phyloP scores from a whole-genome alignment of 257 asterid species.

The Solanum sejunctum region DNA sequence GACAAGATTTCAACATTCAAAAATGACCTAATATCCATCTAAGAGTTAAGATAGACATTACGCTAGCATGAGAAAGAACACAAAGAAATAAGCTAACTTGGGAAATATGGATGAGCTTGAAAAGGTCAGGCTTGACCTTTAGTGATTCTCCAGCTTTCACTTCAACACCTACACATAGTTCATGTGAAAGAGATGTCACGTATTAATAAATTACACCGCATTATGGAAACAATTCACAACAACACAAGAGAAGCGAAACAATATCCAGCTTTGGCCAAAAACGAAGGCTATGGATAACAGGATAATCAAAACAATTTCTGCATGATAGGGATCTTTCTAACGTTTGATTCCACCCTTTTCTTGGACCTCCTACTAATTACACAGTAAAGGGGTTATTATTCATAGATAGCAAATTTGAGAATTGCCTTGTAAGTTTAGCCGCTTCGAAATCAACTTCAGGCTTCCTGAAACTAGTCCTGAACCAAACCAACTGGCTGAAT shows the following conservation, averaged over 20 bases:
- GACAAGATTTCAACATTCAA: background rate
- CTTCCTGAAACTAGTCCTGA: background rate
- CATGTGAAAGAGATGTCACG: background rate
- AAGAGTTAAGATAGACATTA: background rate
- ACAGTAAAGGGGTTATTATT: background rate
- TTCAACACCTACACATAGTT: slow-evolving; percentile 42
- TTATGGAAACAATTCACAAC: too few relatives aligned
- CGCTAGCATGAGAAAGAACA: background rate
- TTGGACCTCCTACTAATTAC: background rate
- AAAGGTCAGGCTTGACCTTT: slow-evolving; percentile 27
- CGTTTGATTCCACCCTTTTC: background rate
- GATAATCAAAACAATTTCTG: too few relatives aligned
- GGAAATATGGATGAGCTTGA: slow-evolving; percentile 47
- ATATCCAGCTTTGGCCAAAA: too few relatives aligned
- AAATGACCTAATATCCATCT: background rate
- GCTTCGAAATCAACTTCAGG: background rate
- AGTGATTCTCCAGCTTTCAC: slow-evolving; percentile 45
- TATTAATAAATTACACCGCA: background rate
- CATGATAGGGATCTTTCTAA: too few relatives aligned
- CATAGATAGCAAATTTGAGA: background rate
- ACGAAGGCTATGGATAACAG: too few relatives aligned
- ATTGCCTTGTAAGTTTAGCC: background rate
- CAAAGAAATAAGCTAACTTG: slow-evolving; percentile 31
- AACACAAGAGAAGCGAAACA: too few relatives aligned
- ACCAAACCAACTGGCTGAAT: background rate